Evolutionary conservation across 495 filamentous ascomycete species (phyloP).

Genomic region (Lophiostoma macrostomum): DNA sequence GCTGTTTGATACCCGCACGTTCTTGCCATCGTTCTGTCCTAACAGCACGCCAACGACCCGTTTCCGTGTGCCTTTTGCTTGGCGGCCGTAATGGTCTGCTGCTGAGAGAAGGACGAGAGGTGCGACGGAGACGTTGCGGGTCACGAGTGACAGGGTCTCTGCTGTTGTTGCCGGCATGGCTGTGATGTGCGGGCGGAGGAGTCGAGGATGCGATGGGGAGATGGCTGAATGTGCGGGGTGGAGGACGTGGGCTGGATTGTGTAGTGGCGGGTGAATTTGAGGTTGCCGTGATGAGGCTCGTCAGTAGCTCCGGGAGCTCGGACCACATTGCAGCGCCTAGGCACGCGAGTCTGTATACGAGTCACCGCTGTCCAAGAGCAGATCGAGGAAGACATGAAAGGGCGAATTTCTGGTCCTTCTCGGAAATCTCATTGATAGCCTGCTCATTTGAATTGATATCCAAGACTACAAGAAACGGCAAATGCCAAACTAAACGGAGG

Average conservation of each 20-base stretch:
- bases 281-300: slow-evolving; percentile 25
- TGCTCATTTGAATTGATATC: no score
- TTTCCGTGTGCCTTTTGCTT: slow-evolving; percentile 84
- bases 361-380: no score
- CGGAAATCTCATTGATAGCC: no score
- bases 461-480: no score
- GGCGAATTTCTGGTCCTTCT: no score
- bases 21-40: slow-evolving; percentile 91
- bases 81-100: slow-evolving; percentile 97
- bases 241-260: neutral
- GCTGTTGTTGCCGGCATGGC: slow-evolving; percentile 92
- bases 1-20: slow-evolving; percentile 96
- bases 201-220: slow-evolving; percentile 21
- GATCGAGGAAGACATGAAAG: no score
- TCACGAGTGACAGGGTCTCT: slow-evolving; percentile 88
- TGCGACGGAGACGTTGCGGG: slow-evolving; percentile 91
- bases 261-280: slow-evolving; percentile 7
- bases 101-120: slow-evolving; percentile 96
- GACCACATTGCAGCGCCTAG: neutral
- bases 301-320: slow-evolving; percentile 2
- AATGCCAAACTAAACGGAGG: no score
- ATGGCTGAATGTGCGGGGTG: slow-evolving; percentile 1
- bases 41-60: slow-evolving; percentile 93
- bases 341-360: no score
- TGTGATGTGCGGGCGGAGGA: slow-evolving; percentile 26